Conservation (phyloP, 2,329 filamentous ascomycete genomes). For the Tolypocladium sp. region DNA sequence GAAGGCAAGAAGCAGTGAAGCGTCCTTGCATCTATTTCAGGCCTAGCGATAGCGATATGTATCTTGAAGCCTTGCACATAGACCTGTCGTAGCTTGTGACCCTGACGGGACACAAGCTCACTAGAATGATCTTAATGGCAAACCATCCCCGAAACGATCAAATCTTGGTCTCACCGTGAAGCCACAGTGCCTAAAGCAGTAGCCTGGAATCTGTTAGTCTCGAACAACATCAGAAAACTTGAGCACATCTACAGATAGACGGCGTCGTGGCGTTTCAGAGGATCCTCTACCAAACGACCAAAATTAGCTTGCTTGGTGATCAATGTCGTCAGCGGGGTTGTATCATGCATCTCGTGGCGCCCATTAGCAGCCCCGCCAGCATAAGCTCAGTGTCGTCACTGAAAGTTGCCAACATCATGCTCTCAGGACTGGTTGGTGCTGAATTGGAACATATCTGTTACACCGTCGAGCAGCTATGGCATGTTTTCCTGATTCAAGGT, state of each 20-base stretch:
- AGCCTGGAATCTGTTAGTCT: not conserved
- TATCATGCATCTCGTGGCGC: not conserved
- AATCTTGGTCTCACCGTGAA: not conserved
- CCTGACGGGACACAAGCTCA: not conserved
- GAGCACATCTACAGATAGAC: not conserved
- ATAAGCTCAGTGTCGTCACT: not conserved
- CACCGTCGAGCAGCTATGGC: not conserved
- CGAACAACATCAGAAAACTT: not conserved
- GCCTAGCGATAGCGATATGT: not conserved
- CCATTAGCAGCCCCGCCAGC: not conserved
- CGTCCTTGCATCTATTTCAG: not conserved
- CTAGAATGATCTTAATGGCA: not conserved
- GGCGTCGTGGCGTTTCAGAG: not conserved
- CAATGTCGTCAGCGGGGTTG: not conserved
- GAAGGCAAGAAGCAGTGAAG: conserved; percentile 31
- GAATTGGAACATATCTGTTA: not conserved
- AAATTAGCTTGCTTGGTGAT: not conserved
- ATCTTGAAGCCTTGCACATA: not conserved
- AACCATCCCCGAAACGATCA: not conserved
- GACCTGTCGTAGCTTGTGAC: not conserved
- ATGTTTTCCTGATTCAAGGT: not conserved
- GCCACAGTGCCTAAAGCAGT: not conserved
- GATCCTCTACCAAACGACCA: not conserved
- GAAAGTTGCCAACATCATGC: not conserved
- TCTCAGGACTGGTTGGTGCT: no score